Conservation (phyloP, 768 basidiomycete species). For the Hebeloma cylindrosporum region DNA sequence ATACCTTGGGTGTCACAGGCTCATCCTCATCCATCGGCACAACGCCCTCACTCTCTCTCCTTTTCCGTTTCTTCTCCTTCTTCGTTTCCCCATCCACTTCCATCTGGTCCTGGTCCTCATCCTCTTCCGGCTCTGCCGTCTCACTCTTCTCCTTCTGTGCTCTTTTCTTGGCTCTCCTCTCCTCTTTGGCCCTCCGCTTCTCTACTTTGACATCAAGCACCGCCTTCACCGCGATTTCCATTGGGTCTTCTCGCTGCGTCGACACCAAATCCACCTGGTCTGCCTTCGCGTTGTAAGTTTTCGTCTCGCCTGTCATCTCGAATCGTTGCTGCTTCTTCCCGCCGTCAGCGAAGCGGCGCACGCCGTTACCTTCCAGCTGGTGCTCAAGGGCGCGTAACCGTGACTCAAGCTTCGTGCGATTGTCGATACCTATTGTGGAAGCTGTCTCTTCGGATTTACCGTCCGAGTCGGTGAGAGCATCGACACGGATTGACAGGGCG, state of each 20-base stretch:
- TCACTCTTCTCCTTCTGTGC: slow-evolving; percentile 46
- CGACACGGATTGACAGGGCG: slow-evolving; percentile 94
- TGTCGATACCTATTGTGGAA: slow-evolving; percentile 87
- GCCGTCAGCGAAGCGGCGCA: slow-evolving; percentile 59
- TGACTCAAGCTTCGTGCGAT: slow-evolving; percentile 93
- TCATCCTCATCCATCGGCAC: slow-evolving; percentile 29
- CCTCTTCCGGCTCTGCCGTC: slow-evolving; percentile 28
- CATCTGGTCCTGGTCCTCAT: slow-evolving; percentile 35
- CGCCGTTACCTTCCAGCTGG: slow-evolving; percentile 70
- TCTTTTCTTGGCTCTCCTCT: slow-evolving; percentile 67
- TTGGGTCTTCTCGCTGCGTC: slow-evolving; percentile 77
- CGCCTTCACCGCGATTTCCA: slow-evolving; percentile 70
- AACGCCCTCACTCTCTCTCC: slow-evolving; percentile 25
- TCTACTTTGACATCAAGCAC: slow-evolving; percentile 86
- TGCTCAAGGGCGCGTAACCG: slow-evolving; percentile 88
- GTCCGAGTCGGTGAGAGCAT: slow-evolving; percentile 91
- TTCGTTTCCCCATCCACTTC: slow-evolving; percentile 45
- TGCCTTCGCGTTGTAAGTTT: slow-evolving; percentile 83
- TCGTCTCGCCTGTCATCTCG: slow-evolving; percentile 76
- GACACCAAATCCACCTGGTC: slow-evolving; percentile 84
- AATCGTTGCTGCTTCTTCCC: slow-evolving; percentile 76
- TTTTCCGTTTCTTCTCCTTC: slow-evolving; percentile 51
- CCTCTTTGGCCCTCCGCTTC: slow-evolving; percentile 80
- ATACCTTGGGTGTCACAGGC: slow-evolving; percentile 44
- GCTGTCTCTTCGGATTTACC: slow-evolving; percentile 83